These are phyloP conservation scores for Uncinocarpus reesii DNA, from an alignment of 2,329 filamentous ascomycete genomes.

Conservation along the genomic window DNA sequence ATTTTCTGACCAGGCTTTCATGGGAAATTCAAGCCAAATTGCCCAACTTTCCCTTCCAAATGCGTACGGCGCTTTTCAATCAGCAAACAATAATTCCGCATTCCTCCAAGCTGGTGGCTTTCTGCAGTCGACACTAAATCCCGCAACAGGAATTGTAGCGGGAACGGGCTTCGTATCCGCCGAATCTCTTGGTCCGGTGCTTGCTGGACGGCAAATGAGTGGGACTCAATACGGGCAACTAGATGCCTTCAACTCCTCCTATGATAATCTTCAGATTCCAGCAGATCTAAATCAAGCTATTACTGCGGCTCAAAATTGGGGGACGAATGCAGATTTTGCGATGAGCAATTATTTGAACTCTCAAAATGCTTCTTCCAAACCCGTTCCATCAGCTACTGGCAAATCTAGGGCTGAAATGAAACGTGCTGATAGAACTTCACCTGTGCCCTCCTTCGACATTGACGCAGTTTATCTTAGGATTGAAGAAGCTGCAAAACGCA, in stretches of 20 bases:
- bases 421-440: neutral
- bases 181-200: neutral
- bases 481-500: conserved; percentile 23
- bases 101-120: conserved; percentile 1
- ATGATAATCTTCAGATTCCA: neutral
- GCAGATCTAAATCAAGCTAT: neutral
- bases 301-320: conserved; percentile 2
- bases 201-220: neutral
- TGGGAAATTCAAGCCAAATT: neutral
- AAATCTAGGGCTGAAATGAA: neutral
- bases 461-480: conserved; percentile 24
- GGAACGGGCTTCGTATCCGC: neutral
- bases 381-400: neutral
- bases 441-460: conserved; percentile 19
- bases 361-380: neutral
- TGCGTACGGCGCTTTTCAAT: neutral
- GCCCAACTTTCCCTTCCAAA: neutral
- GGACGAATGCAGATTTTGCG: neutral
- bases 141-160: neutral
- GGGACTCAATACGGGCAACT: neutral
- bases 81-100: neutral
- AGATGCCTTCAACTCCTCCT: conserved; percentile 1
- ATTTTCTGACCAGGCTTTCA: neutral
- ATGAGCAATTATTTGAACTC: neutral
- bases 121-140: neutral